Base-by-base conservation (phyloP, 352 stramenopile genomes). In the Paralagenidium karlingii region DNA sequence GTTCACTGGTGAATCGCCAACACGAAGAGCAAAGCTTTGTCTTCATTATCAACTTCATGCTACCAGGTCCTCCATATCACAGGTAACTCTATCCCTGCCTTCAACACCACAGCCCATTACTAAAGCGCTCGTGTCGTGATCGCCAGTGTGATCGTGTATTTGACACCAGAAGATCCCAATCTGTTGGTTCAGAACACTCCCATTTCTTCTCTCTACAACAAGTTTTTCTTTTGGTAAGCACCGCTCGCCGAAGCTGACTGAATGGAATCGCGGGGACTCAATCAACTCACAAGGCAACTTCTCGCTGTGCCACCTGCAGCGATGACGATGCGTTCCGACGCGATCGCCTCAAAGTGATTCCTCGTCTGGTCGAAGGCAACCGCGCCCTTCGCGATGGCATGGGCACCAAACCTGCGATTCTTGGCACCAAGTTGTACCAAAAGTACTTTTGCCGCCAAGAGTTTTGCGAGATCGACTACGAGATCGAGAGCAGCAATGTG, bases 271-370 rank as follows among this genome's bases (percentile, higher is more conserved):
- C 9, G 20, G 8, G 22, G 4, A 16, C 11, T 12, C 13, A n/a
- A 5, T 8, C 7, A 7, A 36, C 3, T 36, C 30, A 20, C 30
- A 3, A 3, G 3, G 3, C 22, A 36, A 36, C 7, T 36, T 36
- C 16, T 36, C 16, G 19, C 30, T 22, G 7, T 16, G 16, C 16
- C 22, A 22, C 30, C 19, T 36, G 30, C 53, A 60, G 20, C 68
- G 76, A 0, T 37, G 78, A 63, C 34, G 59, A 82, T 33, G 54
- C 64, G 24, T 89, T 82, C 45, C 74, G 82, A 13, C 76, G 68
- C 11, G 67, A 89, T 31, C 71, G 84, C 2, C 61, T 95, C 20
- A 96, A 96, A 56, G 45, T 96, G 8, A 94, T 96, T 46, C 86
- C 86, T 2, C 69, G 73, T 3, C 74, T 96, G 8, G 71, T 91